phyloP scores from a whole-genome alignment of 2,329 filamentous ascomycete species.

The Chalaropsis ovoidea region DNA sequence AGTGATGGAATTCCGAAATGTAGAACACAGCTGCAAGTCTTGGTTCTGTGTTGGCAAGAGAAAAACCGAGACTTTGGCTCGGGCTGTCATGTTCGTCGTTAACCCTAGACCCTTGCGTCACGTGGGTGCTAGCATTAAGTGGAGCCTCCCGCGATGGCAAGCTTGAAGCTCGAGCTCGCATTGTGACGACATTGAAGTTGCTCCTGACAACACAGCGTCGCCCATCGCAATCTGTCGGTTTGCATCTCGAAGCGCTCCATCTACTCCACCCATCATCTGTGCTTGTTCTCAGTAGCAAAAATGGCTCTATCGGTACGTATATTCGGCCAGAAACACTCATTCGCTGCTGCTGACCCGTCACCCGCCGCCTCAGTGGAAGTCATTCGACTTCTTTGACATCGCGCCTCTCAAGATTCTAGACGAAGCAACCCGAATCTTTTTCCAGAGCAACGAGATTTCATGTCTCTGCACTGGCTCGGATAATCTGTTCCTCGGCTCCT shows the following conservation, averaged over 20 bases:
- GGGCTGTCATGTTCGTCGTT: too few relatives aligned
- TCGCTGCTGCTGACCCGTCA: background rate
- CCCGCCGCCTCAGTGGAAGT: conserved; percentile 68
- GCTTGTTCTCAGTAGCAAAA: background rate
- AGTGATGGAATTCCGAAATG: too few relatives aligned
- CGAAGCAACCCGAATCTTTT: conserved; percentile 65
- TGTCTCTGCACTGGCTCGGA: conserved; percentile 79
- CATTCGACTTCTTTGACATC: conserved; percentile 98
- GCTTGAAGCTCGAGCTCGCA: conserved; percentile 2
- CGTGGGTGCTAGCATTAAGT: background rate
- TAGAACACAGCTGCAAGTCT: background rate
- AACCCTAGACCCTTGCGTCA: background rate
- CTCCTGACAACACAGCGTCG: background rate
- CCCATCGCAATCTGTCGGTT: background rate
- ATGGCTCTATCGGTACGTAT: conserved; percentile 24
- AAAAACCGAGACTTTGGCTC: too few relatives aligned
- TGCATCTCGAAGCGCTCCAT: background rate
- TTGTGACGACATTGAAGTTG: background rate
- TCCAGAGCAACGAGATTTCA: conserved; percentile 74
- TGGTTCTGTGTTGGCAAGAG: too few relatives aligned
- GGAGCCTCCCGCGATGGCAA: background rate
- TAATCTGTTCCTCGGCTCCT: conserved; percentile 78
- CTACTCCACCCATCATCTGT: background rate
- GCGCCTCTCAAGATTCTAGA: conserved; percentile 69
- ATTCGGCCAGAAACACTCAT: background rate